Conservation (phyloP, 2,329 filamentous ascomycete species). For the Leptographium wingfieldii region DNA sequence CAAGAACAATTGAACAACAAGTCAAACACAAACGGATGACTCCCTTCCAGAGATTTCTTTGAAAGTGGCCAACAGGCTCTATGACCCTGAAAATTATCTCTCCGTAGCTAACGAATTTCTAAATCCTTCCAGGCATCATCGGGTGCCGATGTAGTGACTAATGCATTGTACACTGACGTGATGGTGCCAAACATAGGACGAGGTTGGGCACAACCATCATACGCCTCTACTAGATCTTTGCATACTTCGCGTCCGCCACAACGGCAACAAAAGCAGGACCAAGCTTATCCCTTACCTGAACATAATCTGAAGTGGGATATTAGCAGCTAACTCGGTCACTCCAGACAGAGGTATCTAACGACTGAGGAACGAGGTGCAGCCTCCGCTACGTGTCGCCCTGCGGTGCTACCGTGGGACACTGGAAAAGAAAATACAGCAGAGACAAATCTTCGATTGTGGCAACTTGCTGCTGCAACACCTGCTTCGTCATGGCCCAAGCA, state of each 20-base stretch:
- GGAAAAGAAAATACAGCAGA: conserved; percentile 34
- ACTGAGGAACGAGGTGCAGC: conserved; percentile 36
- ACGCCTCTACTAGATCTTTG: background rate
- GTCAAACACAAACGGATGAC: no score
- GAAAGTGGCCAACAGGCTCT: no score
- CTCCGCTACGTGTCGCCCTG: conserved; percentile 37
- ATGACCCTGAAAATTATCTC: no score
- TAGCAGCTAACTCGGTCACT: no score
- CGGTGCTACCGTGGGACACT: conserved; percentile 38
- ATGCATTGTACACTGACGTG: background rate
- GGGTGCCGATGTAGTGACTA: background rate
- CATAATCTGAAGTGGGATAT: background rate
- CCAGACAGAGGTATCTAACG: conserved; percentile 12
- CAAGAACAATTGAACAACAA: no score
- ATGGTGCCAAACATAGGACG: background rate
- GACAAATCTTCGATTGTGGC: conserved; percentile 43
- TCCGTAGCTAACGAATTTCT: conserved; percentile 14
- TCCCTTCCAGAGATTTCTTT: no score
- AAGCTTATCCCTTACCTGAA: background rate
- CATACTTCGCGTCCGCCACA: background rate
- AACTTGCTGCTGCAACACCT: conserved; percentile 30
- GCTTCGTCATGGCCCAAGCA: conserved; percentile 28
- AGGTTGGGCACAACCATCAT: background rate
- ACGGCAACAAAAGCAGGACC: background rate
- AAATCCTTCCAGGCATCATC: conserved; percentile 26